Percentiles rank a stretch among this genome's conserved stretches.
Conservation (phyloP, 2,329 filamentous ascomycete species). For the Phaeosphaeriaceae sp. region DNA sequence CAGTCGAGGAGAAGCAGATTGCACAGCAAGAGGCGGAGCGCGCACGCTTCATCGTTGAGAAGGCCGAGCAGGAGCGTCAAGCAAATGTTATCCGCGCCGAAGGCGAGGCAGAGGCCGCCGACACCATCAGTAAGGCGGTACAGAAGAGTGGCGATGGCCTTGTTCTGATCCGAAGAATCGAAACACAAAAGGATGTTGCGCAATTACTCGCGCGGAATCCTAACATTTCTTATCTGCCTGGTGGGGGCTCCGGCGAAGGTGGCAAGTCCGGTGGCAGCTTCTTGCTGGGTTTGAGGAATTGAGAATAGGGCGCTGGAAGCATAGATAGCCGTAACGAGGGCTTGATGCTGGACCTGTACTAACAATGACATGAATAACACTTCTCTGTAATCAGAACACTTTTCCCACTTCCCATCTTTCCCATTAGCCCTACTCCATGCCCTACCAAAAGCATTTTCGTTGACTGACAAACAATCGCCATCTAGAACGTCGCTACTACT, state of each 20-base stretch:
- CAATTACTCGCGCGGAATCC: constrained; percentile 87
- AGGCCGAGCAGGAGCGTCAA: constrained; percentile 97
- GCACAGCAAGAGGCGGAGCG: constrained; percentile 98
- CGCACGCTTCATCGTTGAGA: constrained; percentile 97
- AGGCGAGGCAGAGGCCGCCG: constrained; percentile 95
- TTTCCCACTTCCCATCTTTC: neutral
- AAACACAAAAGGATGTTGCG: constrained; percentile 95
- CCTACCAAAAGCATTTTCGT: neutral
- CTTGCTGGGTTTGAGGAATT: constrained; percentile 68
- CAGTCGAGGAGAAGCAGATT: constrained; percentile 99
- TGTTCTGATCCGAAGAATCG: constrained; percentile 95
- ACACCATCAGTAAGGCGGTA: constrained; percentile 93
- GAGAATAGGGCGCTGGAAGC: constrained; percentile 12
- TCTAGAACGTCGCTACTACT: too few relatives aligned
- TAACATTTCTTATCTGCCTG: constrained; percentile 93
- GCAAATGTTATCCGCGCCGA: constrained; percentile 98
- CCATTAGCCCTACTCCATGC: neutral
- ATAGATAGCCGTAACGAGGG: constrained; percentile 24
- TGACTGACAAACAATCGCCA: neutral
- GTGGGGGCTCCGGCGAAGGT: constrained; percentile 65
- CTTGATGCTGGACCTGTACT: neutral
- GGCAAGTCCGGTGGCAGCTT: constrained; percentile 70
- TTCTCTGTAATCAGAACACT: neutral
- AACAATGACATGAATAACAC: constrained; percentile 3
- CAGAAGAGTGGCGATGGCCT: constrained; percentile 92